phyloP scores from a whole-genome alignment of 2,329 filamentous ascomycete species.

The Davidsoniella australis region DNA sequence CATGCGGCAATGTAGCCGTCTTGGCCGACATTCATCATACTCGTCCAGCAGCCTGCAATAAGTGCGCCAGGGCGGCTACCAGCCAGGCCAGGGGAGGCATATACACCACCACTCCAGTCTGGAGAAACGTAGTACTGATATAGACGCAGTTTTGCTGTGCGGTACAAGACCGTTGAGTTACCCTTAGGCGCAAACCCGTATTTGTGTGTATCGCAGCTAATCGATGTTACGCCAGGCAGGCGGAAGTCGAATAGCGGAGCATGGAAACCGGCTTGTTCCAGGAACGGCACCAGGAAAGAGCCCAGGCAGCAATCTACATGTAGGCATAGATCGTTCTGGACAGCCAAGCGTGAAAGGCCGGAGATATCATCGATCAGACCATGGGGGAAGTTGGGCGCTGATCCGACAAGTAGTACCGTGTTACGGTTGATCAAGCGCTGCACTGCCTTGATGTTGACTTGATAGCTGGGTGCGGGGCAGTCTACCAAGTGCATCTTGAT shows the following conservation, averaged over 20 bases:
- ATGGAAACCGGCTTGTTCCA: conserved; percentile 86
- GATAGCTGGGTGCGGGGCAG: conserved; percentile 71
- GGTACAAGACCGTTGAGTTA: conserved; percentile 86
- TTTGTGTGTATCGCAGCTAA: conserved; percentile 95
- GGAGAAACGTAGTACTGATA: conserved; percentile 96
- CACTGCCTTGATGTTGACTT: conserved; percentile 64
- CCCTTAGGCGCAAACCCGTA: conserved; percentile 98
- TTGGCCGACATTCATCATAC: conserved; percentile 75
- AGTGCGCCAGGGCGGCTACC: conserved; percentile 83
- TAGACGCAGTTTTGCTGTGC: conserved; percentile 55
- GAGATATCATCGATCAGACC: conserved; percentile 94
- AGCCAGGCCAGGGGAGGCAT: conserved; percentile 81
- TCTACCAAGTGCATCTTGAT: conserved; percentile 84
- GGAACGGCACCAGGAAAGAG: conserved; percentile 83
- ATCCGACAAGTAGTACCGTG: conserved; percentile 83
- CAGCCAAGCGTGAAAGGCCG: conserved; percentile 64
- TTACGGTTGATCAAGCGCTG: conserved; percentile 82
- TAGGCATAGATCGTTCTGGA: conserved; percentile 64
- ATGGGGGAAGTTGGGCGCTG: conserved; percentile 93
- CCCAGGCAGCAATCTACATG: conserved; percentile 97
- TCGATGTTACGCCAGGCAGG: conserved; percentile 83
- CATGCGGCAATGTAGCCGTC: conserved; percentile 76
- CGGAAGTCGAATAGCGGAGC: conserved; percentile 82
- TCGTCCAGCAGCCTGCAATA: conserved; percentile 92
- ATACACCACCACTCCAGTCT: conserved; percentile 91